phyloP scores from a whole-genome alignment of 441 rosid species.

The Theobroma grandiflorum region DNA sequence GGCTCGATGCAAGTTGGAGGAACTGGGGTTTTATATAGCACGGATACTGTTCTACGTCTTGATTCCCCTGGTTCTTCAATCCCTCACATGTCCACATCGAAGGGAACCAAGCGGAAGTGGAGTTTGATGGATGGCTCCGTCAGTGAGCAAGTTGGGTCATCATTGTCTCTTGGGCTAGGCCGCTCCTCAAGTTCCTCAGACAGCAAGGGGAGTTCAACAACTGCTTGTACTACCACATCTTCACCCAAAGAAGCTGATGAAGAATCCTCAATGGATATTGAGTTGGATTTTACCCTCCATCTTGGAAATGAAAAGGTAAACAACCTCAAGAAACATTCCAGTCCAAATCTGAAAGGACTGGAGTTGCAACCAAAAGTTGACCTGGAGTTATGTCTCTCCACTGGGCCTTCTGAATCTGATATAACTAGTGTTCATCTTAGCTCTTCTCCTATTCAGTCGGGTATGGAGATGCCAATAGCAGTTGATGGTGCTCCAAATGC shows the following conservation, averaged over 20 bases:
- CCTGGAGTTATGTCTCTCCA: conserved; percentile 82
- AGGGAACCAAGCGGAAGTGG: conserved; percentile 86
- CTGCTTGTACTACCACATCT: conserved; percentile 77
- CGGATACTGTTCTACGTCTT: conserved; percentile 80
- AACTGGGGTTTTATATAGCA: conserved; percentile 39
- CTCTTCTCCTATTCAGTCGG: conserved; percentile 46
- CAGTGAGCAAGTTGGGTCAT: conserved; percentile 63
- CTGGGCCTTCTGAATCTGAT: conserved; percentile 75
- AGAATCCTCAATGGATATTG: conserved; percentile 87
- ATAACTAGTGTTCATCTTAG: conserved; percentile 58
- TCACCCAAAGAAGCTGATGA: conserved; percentile 91
- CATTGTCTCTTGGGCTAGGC: conserved; percentile 81
- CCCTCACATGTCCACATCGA: conserved; percentile 42
- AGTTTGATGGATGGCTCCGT: conserved; percentile 54
- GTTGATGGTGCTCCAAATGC: conserved; percentile 38
- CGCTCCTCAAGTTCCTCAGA: conserved; percentile 85
- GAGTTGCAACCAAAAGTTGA: conserved; percentile 61
- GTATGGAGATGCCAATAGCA: conserved; percentile 51
- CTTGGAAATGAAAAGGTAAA: conserved; percentile 70
- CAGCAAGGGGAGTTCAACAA: conserved; percentile 87
- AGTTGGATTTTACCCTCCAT: conserved; percentile 82
- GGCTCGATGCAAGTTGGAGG: conserved; percentile 52
- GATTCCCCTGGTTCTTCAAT: conserved; percentile 68
- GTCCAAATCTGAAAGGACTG: conserved; percentile 44
- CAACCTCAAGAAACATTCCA: conserved; percentile 47